Evolutionary conservation across 352 stramenopile species (phyloP), one percentile per base, ranked within the genome.

Genomic region (Globisporangium mamillatum): DNA sequence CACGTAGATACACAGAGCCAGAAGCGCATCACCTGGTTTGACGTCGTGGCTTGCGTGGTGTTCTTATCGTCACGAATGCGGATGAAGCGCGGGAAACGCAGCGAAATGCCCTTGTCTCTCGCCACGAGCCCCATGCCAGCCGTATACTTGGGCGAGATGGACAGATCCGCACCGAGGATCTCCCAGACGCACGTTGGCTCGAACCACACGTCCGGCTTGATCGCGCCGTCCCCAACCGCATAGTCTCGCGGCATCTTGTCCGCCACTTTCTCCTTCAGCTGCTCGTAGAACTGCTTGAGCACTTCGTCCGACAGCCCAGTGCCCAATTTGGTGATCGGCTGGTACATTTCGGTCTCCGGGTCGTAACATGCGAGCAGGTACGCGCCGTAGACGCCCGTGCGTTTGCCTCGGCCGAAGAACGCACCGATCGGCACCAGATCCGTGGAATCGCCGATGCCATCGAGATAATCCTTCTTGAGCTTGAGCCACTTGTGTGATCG

Each of bases 401-500:
- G 86, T 73, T 99, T 99, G 53, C 97, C 91, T 7, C 86, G 80
- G 4, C 98, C 98, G 64, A 98, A 86, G 80, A 98, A 99, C 10
- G 97, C 98, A n/a, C 97, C 98, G 55, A 99, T 95, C 2, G 97
- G 97, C 32, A 99, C 98, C 24, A 99, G 80, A 76, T 99, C 98
- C 1, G 99, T 91, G 10, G 97, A 99, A 76, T 99, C 98, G 8
- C 96, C 97, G 52, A 99, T 94, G 24, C 96, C 97, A 27, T 99
- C 96, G 1, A 99, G 76, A 68, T 99, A 99, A 79, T 99, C 98
- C 75, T 99, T 99, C 80, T 99, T 99, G 7, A 99, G 88, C 75
- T 99, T 99, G 53, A 99, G 86, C 98, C 98, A 99, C 77, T 99
- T 99, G 64, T 99, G 86, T 9, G 96, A 99, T 46, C 97, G 91